Conservation (phyloP, 805 yeast genomes). For the Candida arabinofermentans region DNA sequence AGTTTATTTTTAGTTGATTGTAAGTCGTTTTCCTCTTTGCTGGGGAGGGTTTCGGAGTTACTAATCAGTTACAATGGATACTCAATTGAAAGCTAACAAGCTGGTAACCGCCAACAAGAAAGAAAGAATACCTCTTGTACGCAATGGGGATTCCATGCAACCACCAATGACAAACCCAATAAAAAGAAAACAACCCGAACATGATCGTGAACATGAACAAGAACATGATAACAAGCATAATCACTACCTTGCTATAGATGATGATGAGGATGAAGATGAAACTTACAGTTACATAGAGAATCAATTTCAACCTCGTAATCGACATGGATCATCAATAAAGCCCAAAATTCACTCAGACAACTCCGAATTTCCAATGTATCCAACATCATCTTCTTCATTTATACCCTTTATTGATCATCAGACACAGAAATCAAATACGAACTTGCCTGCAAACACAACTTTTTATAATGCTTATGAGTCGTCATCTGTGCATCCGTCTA, state of each 20-base stretch:
- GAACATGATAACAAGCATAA: constrained; percentile 2
- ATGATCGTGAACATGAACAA: neutral
- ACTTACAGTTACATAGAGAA: neutral
- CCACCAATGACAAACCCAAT: no score
- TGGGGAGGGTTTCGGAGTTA: no score
- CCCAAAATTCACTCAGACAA: constrained; percentile 11
- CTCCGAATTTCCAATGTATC: constrained; percentile 11
- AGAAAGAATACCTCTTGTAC: no score
- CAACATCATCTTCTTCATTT: constrained; percentile 9
- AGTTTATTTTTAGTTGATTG: no score
- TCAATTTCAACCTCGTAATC: constrained; percentile 21
- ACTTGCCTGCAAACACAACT: neutral
- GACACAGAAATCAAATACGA: no score
- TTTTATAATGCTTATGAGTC: neutral
- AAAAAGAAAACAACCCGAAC: neutral
- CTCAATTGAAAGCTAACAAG: neutral
- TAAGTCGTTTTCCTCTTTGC: no score
- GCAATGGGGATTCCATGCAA: no score
- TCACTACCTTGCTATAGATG: constrained; percentile 3
- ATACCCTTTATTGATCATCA: constrained; percentile 1
- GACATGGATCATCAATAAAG: constrained; percentile 16
- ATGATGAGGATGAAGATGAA: neutral
- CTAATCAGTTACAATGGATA: no score
- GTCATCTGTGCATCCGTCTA: constrained; percentile 1
- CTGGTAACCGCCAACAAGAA: no score